Evolutionary conservation across 805 yeast species (phyloP).

Genomic region (Huiozyma sinensis): DNA sequence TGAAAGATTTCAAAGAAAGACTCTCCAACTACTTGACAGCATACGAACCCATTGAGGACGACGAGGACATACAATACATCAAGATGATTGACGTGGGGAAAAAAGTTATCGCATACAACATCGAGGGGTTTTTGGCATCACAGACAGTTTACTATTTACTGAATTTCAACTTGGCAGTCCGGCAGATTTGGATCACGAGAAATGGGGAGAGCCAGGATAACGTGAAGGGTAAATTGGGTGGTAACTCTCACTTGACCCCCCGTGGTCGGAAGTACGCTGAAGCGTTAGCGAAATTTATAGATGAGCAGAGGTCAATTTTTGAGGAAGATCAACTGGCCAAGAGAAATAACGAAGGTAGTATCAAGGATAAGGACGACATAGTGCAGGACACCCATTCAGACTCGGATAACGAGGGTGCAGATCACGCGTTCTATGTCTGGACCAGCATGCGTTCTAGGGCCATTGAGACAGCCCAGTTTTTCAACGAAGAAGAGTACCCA

Average conservation of each 20-base stretch:
- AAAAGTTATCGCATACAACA: slow-evolving; percentile 84
- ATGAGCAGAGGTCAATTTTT: slow-evolving; percentile 58
- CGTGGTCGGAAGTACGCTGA: slow-evolving; percentile 69
- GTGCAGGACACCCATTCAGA: slow-evolving; percentile 20
- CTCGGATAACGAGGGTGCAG: slow-evolving; percentile 4
- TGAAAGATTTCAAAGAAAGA: slow-evolving; percentile 73
- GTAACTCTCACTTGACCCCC: slow-evolving; percentile 71
- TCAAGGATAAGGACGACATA: slow-evolving; percentile 23
- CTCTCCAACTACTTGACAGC: slow-evolving; percentile 77
- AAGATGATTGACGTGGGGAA: slow-evolving; percentile 95
- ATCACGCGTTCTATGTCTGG: slow-evolving; percentile 64
- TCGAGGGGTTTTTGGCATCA: slow-evolving; percentile 80
- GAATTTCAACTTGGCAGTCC: slow-evolving; percentile 76
- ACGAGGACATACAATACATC: slow-evolving; percentile 68
- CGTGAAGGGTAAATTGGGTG: slow-evolving; percentile 79
- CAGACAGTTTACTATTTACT: slow-evolving; percentile 85
- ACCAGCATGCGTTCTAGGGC: slow-evolving; percentile 77
- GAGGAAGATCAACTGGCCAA: slow-evolving; percentile 41
- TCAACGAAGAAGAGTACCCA: slow-evolving; percentile 64
- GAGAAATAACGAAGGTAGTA: slow-evolving; percentile 29
- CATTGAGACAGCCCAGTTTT: slow-evolving; percentile 64
- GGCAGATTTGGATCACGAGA: slow-evolving; percentile 91
- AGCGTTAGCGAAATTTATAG: slow-evolving; percentile 67
- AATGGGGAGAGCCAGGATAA: slow-evolving; percentile 91
- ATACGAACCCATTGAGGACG: slow-evolving; percentile 81